Base-by-base conservation (phyloP, 129 eudicot species). In the Rutidosis leptorrhynchoides region DNA sequence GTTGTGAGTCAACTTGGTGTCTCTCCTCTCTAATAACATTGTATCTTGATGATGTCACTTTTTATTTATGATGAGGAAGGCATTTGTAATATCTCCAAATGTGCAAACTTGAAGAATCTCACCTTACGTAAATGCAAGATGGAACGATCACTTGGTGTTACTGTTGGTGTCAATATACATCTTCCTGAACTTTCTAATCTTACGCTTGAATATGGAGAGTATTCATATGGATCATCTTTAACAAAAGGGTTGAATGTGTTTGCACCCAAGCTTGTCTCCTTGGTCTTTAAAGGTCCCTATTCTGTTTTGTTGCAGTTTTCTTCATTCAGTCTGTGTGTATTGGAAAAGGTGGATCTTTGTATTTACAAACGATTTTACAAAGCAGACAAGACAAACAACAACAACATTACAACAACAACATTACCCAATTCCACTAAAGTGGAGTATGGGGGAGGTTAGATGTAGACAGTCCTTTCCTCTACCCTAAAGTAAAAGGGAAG, bases 101-200 rank as follows among this genome's bases (percentile, higher is more conserved):
- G 70, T 29, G 27, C 54, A 30, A 53, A 52, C 23, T 54, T 73
- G 71, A 73, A 21, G 71, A 26, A 42, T 43, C 58, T 73, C 40
- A 35, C 57, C 54, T 65, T 72, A 29, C 51, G 0, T 9, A 0
- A 22, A 1, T 72, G 45, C 69, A 7, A 9, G 0, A 33, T 27
- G 4, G 14, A 26, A 20, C 37, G 37, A 26, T 23, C 5, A 5
- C 12, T 21, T 22, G 16, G 10, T 22, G n/a, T 48, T 9, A 48
- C 19, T n/a, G 17, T 48, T 42, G 49, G 8, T 8, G 17, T 49
- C 17, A 49, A 20, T 46, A 46, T 7, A 4, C 1, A 16, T 43
- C 51, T 5, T 35, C 43, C 43, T 35, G 10, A 35, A 35, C 43
- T 35, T 35, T 35, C 9, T 35, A 35, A 7, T 35, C 43, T 35